These are phyloP conservation scores for Ceratobasidium papillatum DNA, from an alignment of 1,284 basidiomycete genomes.

Conservation along the genomic window DNA sequence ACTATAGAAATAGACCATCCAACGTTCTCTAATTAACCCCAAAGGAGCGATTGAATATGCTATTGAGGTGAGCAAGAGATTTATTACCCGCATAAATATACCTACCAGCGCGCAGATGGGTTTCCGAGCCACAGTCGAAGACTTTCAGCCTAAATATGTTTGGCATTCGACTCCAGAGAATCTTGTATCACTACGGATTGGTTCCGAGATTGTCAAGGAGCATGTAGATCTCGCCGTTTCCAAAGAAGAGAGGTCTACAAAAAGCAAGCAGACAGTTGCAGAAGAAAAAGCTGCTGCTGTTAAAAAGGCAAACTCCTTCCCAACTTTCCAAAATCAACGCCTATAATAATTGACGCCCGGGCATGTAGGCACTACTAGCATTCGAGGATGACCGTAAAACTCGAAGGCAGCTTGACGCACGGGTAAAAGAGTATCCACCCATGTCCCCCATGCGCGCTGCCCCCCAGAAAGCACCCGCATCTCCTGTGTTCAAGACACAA, in stretches of 20 bases:
- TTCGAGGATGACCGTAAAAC: constrained; percentile 76
- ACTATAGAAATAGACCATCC: constrained; percentile 47
- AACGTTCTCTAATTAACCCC: constrained; percentile 52
- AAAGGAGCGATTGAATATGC: constrained; percentile 82
- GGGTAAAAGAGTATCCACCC: constrained; percentile 61
- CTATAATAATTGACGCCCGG: not conserved
- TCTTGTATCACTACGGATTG: constrained; percentile 66
- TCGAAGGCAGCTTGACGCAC: constrained; percentile 62
- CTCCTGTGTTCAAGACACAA: constrained; percentile 23
- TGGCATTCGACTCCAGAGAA: constrained; percentile 61
- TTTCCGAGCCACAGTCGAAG: constrained; percentile 65
- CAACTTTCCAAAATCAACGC: not conserved
- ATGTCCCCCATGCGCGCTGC: not conserved
- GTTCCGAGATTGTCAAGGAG: constrained; percentile 70
- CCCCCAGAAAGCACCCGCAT: not conserved
- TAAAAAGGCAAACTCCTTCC: constrained; percentile 58
- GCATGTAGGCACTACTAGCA: constrained; percentile 68
- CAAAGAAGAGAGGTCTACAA: constrained; percentile 62
- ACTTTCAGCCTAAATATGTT: constrained; percentile 71
- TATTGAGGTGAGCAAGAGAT: constrained; percentile 62
- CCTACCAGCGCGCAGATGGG: constrained; percentile 63
- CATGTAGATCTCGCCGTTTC: constrained; percentile 62
- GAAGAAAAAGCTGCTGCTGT: constrained; percentile 62
- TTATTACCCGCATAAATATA: not conserved
- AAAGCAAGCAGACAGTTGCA: constrained; percentile 63